Conservation (phyloP, 805 yeast species). For the Hanseniaspora thailandica region DNA sequence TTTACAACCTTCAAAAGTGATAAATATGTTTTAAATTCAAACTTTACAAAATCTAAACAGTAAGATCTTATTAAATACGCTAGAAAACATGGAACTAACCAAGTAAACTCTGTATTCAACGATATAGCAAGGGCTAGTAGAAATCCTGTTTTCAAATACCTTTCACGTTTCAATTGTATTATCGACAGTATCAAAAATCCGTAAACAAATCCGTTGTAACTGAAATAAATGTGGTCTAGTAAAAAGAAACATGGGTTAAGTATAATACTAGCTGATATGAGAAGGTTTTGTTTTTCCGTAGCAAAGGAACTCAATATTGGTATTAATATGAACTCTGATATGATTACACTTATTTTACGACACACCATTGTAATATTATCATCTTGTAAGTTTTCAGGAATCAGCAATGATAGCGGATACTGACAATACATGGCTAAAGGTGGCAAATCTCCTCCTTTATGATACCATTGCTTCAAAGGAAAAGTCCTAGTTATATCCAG, state of each 20-base stretch:
- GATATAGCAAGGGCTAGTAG: slow-evolving; percentile 70
- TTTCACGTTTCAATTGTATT: slow-evolving; percentile 51
- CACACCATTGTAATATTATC: slow-evolving; percentile 61
- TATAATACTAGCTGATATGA: slow-evolving; percentile 68
- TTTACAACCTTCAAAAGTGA: slow-evolving; percentile 31
- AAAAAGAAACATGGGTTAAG: slow-evolving; percentile 83
- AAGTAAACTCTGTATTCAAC: slow-evolving; percentile 87
- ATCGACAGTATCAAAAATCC: slow-evolving; percentile 69
- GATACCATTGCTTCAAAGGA: slow-evolving; percentile 74
- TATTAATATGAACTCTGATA: slow-evolving; percentile 62
- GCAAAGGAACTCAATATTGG: slow-evolving; percentile 53
- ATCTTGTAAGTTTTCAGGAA: slow-evolving; percentile 45
- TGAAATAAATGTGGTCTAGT: slow-evolving; percentile 93
- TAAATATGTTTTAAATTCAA: slow-evolving; percentile 26
- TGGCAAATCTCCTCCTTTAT: slow-evolving; percentile 94
- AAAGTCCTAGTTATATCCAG: slow-evolving; percentile 52
- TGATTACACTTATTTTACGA: slow-evolving; percentile 71
- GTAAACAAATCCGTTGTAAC: slow-evolving; percentile 88
- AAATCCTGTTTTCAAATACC: slow-evolving; percentile 49
- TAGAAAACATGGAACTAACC: slow-evolving; percentile 89
- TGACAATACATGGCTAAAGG: slow-evolving; percentile 97
- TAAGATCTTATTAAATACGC: slow-evolving; percentile 64
- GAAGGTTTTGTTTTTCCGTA: slow-evolving; percentile 43
- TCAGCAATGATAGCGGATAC: slow-evolving; percentile 60
- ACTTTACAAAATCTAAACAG: slow-evolving; percentile 38